Evolutionary conservation across 1,284 basidiomycete species (phyloP), one percentile per base, ranked within the genome.

Genomic region (Apiotrichum montevideense): DNA sequence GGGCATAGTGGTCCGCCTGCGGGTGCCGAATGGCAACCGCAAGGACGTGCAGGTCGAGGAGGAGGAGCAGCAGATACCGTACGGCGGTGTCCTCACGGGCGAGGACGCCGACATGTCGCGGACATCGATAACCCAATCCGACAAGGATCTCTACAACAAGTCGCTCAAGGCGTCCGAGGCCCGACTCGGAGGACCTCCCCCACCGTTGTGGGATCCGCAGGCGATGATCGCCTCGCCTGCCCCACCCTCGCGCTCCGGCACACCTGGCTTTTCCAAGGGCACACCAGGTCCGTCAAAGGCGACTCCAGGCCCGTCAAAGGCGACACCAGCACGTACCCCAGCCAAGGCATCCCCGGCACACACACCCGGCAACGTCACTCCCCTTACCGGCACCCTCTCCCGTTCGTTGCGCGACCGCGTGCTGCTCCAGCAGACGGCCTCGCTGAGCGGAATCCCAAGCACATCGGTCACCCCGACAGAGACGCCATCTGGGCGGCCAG

Each of bases 91-190:
- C 54, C 79, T 98, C 52, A 76, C 74, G 14, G 79, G 81, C 0
- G 79, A 81, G 13, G 88, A 97, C 53, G 84, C 91, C 34, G 88
- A 92, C 71, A 87, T 82, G 34, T 77, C 80, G 15, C 85, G 84
- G 63, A 93, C 92, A n/a, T 72, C 77, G 5, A 84, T 93, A 41
- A 72, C 75, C 1, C 75, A 77, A n/a, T 68, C 72, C 8, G 95
- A 98, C 73, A 87, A 88, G 67, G 75, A 81, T 51, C 80, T 83
- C 44, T 98, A 90, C 70, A 87, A 94, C 62, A 80, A 80, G 60
- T 88, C 87, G 66, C 81, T 86, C 53, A 67, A 79, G 42, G 72
- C 79, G 11, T 88, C 90, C 35, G 91, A 95, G 77, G 85, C 58
- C 5, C 65, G 67, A 47, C 50, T 75, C 3, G 72, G 73, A 13